Base-by-base conservation (phyloP, 306 rosid species). In the Pyrus communis region DNA sequence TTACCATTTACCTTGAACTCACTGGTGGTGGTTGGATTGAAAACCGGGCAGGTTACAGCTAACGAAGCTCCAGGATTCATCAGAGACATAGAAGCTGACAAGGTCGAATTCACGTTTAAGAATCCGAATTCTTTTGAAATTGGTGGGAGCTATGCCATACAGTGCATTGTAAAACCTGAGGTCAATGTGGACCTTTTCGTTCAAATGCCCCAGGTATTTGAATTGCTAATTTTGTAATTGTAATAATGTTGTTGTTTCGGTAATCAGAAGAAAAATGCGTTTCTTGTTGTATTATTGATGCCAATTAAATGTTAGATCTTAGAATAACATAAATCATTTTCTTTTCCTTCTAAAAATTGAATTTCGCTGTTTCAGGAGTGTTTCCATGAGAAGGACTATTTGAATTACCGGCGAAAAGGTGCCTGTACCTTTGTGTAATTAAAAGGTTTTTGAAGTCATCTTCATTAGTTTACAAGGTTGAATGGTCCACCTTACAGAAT, bases 361-460 rank as follows among this genome's bases (percentile, higher is more conserved):
- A 45, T 79, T 25, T 11, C 81, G 67, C 65, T 69, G 68, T 81
- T 78, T 71, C 83, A 95, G 99, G 97, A 89, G 78, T 89, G 97
- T 81, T 92, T 95, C 78, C 93, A 79, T 6, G 97, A 90, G 92
- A 95, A 95, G 81, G 98, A 95, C 77, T 95, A 95, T 84, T 84
- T 95, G 75, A 95, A 95, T 86, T 86, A 92, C 73, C 84, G 97
- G 57, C 87, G 22, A 95, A 92, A 84, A 87, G 97, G 79, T 90
- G 94, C 70, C 87, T 89, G 69, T 95, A 95, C 85, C 95, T 95
- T 8, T 87, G 96, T 81, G 75, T 90, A 80, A 82, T 95, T 31
- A 92, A 89, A 61, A 92, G 81, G 78, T 84, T 88, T 83, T 75
- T 95, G 89, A 85, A 79, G 77, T 81, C 81, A 8, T 90, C 89